phyloP scores from a whole-genome alignment of 1,139 yeast genomes.

The Sporopachydermia cereana region DNA sequence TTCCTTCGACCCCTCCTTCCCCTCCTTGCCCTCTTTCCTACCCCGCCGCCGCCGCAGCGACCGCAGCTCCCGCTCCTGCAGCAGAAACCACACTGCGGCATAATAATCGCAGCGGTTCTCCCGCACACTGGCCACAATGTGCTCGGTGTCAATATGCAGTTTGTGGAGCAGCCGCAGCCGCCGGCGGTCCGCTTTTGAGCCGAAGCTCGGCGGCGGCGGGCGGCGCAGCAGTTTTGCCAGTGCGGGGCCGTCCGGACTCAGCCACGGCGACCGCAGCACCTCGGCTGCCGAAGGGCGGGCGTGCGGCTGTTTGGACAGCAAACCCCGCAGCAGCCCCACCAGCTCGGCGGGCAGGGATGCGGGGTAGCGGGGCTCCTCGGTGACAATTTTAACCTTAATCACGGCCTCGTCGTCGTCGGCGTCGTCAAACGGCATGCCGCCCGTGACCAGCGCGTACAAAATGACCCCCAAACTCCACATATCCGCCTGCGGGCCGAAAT shows the following conservation, averaged over 20 bases:
- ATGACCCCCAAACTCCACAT: conserved; percentile 92
- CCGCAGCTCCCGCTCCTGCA: conserved; percentile 52
- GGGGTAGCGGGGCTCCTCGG: conserved; percentile 49
- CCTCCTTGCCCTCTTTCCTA: conserved; percentile 20
- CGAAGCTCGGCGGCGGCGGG: conserved; percentile 35
- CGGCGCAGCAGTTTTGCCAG: conserved; percentile 31
- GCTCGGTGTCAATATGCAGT: conserved; percentile 55
- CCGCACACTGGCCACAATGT: conserved; percentile 48
- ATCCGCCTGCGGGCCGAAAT: conserved; percentile 72
- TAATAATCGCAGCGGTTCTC: conserved; percentile 61
- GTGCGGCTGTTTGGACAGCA: conserved; percentile 58
- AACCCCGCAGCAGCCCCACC: conserved; percentile 32
- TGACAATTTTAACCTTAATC: conserved; percentile 49
- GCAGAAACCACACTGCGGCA: conserved; percentile 76
- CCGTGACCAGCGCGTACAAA: conserved; percentile 78
- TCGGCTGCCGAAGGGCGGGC: conserved; percentile 52
- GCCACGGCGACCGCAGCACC: conserved; percentile 49
- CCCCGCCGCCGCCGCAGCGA: conserved; percentile 31
- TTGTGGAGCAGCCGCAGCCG: conserved; percentile 53
- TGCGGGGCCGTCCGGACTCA: conserved; percentile 36
- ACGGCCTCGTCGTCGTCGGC: conserved; percentile 63
- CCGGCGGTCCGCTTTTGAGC: conserved; percentile 52
- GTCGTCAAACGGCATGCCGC: conserved; percentile 76
- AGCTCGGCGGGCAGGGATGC: conserved; percentile 10
- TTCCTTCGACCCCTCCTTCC: too few species aligned